Evolutionary conservation across 2,329 filamentous ascomycete species (phyloP).

Genomic region (Colletotrichum siamense): DNA sequence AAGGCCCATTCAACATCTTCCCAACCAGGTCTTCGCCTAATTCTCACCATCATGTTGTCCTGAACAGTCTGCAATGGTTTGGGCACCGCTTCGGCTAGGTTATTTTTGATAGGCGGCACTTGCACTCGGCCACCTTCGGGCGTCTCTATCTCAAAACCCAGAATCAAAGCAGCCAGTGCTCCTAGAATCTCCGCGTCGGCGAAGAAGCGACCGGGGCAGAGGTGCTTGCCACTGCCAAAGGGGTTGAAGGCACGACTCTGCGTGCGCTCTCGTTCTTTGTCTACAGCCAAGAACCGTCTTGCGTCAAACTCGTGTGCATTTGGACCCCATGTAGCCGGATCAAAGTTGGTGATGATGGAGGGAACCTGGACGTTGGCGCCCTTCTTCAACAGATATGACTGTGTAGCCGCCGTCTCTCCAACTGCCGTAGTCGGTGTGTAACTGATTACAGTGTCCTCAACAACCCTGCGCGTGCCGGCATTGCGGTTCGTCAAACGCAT

Average conservation of each 20-base stretch:
- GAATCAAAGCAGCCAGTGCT: slow-evolving; percentile 23
- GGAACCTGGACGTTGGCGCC: slow-evolving; percentile 27
- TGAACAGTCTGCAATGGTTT: neutral
- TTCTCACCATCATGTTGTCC: neutral
- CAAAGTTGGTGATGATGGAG: slow-evolving; percentile 28
- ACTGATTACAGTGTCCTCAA: neutral
- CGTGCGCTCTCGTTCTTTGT: slow-evolving; percentile 26
- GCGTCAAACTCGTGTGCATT: slow-evolving; percentile 27
- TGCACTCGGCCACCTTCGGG: neutral
- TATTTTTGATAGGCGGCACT: slow-evolving; percentile 3
- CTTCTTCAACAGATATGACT: neutral
- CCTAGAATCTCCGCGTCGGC: slow-evolving; percentile 35
- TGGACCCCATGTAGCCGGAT: slow-evolving; percentile 28
- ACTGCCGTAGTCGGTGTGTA: neutral
- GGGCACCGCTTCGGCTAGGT: neutral
- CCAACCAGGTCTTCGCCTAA: neutral
- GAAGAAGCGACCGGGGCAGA: slow-evolving; percentile 39
- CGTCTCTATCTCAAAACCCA: slow-evolving; percentile 29
- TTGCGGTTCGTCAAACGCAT: slow-evolving; percentile 7
- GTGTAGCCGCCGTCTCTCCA: neutral
- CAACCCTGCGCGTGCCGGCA: neutral
- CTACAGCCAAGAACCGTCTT: slow-evolving; percentile 26
- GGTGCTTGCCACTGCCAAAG: slow-evolving; percentile 37
- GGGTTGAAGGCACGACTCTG: slow-evolving; percentile 29
- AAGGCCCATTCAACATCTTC: slow-evolving; percentile 4